Base-by-base conservation (phyloP, 2,329 filamentous ascomycete species). In the Aspergillus hortae region DNA sequence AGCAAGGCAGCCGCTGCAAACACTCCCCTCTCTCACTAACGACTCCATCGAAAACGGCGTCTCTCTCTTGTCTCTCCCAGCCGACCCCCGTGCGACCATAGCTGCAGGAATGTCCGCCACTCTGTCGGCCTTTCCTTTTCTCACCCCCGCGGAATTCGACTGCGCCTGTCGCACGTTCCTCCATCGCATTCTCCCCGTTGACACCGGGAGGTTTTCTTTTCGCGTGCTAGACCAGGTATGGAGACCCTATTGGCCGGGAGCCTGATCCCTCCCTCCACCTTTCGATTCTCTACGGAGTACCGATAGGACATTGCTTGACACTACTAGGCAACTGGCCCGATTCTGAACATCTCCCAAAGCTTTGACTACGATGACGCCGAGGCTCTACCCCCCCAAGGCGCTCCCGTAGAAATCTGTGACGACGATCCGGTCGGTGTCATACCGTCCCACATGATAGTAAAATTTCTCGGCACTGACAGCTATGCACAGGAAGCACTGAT, bases 71-170 rank as follows among this genome's bases (percentile, higher is more conserved):
- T 11, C 27, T 30, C 27, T 30, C 27, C 27, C 27, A 30, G 9
- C 27, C 7, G 27, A 30, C 3, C 27, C 27, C 11, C 27, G 27
- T 30, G 27, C 9, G 9, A 30, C 27, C 6, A 30, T 11, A 11
- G 27, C 27, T 10, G 27, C 27, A 30, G 27, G 27, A 30, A 30
- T 30, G 27, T 30, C 27, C 27, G 7, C 27, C 27, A 30, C 27
- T 30, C 27, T 30, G 27, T 30, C 27, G 10, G 27, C 51, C 46
- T 90, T 86, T 63, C 87, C 87, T 6, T 81, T 80, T 53, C 77
- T 90, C 25, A 80, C 72, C 10, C 62, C 71, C 10, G 77, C 82
- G 38, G 86, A 89, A 63, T 90, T 90, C 57, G 71, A 80, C 48
- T 78, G 83, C 62, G 81, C 79, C 49, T 89, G 87, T 67, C 81